Evolutionary conservation across 2,329 filamentous ascomycete species (phyloP).

Genomic region (Sclerotinia trifoliorum): DNA sequence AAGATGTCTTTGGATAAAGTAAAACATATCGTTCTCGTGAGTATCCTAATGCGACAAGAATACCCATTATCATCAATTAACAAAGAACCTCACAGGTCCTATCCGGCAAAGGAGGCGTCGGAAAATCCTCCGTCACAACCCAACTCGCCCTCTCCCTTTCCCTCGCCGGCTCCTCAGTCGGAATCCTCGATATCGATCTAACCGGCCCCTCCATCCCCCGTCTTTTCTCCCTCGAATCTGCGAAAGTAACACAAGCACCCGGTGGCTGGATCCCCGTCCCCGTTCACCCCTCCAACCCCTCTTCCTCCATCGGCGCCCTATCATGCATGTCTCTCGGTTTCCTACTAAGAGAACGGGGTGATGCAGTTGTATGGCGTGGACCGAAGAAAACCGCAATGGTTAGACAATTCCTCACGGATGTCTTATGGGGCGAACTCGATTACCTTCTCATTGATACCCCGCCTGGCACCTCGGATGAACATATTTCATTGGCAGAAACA

Average conservation of each 20-base stretch:
- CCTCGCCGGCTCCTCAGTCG: conserved; percentile 81
- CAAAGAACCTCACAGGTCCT: conserved; percentile 55
- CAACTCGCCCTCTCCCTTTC: conserved; percentile 90
- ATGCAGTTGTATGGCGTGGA: conserved; percentile 95
- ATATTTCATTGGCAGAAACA: conserved; percentile 90
- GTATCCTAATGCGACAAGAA: conserved; percentile 29
- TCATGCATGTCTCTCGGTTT: conserved; percentile 94
- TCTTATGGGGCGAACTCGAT: conserved; percentile 84
- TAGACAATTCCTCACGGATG: conserved; percentile 88
- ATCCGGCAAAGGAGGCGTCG: conserved; percentile 96
- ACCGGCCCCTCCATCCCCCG: conserved; percentile 96
- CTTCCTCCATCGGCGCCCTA: conserved; percentile 58
- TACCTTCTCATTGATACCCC: conserved; percentile 95
- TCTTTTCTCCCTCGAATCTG: conserved; percentile 84
- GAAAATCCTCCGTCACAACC: conserved; percentile 96
- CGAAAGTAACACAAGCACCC: conserved; percentile 87
- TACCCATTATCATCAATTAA: not conserved
- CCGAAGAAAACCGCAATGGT: conserved; percentile 99
- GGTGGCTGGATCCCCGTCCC: conserved; percentile 89
- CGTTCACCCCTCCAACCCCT: conserved; percentile 63
- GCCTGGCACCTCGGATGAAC: conserved; percentile 93
- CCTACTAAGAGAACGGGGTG: conserved; percentile 75
- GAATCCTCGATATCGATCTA: conserved; percentile 92
- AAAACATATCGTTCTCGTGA: conserved; percentile 74
- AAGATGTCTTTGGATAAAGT: conserved; percentile 67